phyloP scores from a whole-genome alignment of 1,284 basidiomycete genomes.

The Ceratobasidium sp. region DNA sequence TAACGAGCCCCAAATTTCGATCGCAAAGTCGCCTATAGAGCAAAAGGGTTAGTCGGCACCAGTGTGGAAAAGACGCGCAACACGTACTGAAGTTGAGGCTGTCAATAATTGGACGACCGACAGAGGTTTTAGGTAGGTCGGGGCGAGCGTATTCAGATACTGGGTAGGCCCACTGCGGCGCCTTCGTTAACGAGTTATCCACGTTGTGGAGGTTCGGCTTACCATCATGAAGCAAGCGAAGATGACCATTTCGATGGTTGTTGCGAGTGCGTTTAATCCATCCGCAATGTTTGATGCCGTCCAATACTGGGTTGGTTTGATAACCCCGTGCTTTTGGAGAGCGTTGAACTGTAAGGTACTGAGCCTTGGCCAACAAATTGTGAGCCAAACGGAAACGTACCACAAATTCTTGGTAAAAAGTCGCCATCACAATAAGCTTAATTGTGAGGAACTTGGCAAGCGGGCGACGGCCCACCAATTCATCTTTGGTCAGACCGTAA shows the following conservation, averaged over 20 bases:
- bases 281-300: slow-evolving; percentile 80
- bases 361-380: background rate
- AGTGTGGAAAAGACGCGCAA: background rate
- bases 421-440: slow-evolving; percentile 85
- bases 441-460: slow-evolving; percentile 84
- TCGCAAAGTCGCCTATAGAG: slow-evolving; percentile 67
- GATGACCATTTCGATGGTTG: slow-evolving; percentile 89
- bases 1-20: slow-evolving; percentile 71
- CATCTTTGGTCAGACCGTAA: slow-evolving; percentile 81
- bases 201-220: background rate
- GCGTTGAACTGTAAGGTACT: slow-evolving; percentile 62
- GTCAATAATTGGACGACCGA: slow-evolving; percentile 77
- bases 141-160: slow-evolving; percentile 68
- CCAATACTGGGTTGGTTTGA: slow-evolving; percentile 81
- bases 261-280: slow-evolving; percentile 82
- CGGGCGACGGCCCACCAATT: slow-evolving; percentile 78
- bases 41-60: background rate
- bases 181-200: background rate
- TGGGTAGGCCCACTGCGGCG: slow-evolving; percentile 81
- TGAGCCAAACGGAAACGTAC: slow-evolving; percentile 58
- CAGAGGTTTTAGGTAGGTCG: slow-evolving; percentile 58
- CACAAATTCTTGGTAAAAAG: slow-evolving; percentile 80
- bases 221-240: slow-evolving; percentile 61
- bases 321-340: slow-evolving; percentile 67
- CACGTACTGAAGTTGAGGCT: slow-evolving; percentile 77